These are phyloP conservation scores for Acacia acuminata DNA, from an alignment of 306 rosid genomes.

Conservation along the genomic window DNA sequence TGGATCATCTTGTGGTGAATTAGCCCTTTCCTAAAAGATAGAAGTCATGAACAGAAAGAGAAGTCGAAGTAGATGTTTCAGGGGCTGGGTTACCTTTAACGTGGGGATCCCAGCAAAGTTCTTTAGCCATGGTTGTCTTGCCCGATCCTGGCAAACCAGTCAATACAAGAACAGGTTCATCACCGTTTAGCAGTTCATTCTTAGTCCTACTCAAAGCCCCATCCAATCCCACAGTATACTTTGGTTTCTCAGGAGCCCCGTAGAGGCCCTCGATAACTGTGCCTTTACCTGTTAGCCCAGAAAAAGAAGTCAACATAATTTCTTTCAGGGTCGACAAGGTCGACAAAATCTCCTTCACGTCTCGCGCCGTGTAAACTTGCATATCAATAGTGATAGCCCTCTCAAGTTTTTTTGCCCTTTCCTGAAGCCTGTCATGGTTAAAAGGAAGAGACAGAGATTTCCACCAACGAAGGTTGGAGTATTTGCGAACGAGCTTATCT, in stretches of 20 bases:
- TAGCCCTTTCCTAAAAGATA: neutral
- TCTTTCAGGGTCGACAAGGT: neutral
- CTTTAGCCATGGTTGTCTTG: constrained; percentile 56
- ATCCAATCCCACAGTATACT: constrained; percentile 46
- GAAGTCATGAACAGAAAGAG: neutral
- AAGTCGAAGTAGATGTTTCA: neutral
- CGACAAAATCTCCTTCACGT: neutral
- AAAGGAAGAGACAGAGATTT: neutral
- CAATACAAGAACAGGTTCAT: constrained; percentile 34
- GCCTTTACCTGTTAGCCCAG: constrained; percentile 2
- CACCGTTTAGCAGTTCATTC: constrained; percentile 40
- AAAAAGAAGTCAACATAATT: constrained; percentile 2
- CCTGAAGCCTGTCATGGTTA: constrained; percentile 20
- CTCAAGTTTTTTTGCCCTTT: neutral
- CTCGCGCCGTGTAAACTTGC: constrained; percentile 11
- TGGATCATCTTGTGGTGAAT: neutral
- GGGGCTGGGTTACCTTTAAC: constrained; percentile 39
- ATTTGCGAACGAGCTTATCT: constrained; percentile 24
- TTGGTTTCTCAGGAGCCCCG: constrained; percentile 42
- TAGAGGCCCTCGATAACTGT: neutral
- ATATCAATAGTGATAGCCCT: neutral
- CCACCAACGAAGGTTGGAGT: constrained; percentile 36
- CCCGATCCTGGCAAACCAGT: constrained; percentile 65
- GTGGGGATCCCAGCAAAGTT: constrained; percentile 49
- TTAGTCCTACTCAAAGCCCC: constrained; percentile 38